Conservation (phyloP, 2,329 filamentous ascomycete species). For the Colletotrichum tofieldiae region DNA sequence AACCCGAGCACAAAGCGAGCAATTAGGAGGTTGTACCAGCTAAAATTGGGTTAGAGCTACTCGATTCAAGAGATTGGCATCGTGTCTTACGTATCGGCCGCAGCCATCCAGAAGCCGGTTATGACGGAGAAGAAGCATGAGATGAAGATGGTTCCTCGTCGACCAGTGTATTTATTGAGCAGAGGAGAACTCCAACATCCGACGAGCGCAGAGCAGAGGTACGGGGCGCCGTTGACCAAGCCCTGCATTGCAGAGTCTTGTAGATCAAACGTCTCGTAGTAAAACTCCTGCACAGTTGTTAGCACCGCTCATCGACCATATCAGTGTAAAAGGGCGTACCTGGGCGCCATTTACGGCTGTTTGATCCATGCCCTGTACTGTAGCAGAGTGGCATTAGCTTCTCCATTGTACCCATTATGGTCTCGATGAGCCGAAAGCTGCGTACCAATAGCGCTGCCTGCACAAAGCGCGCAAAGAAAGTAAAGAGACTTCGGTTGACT, state of each 20-base stretch:
- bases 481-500: slow-evolving; percentile 53
- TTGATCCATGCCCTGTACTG: slow-evolving; percentile 74
- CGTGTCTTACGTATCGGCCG: slow-evolving; percentile 67
- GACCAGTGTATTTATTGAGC: slow-evolving; percentile 74
- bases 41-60: slow-evolving; percentile 27
- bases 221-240: slow-evolving; percentile 69
- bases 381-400: background rate
- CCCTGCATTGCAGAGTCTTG: slow-evolving; percentile 64
- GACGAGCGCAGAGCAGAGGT: slow-evolving; percentile 64
- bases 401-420: too few species aligned
- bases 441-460: slow-evolving; percentile 61
- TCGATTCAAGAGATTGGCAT: slow-evolving; percentile 46
- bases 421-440: too few species aligned
- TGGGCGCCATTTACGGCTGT: slow-evolving; percentile 77
- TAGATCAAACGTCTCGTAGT: slow-evolving; percentile 52
- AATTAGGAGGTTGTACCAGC: slow-evolving; percentile 53
- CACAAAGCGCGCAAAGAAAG: slow-evolving; percentile 54
- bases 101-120: slow-evolving; percentile 69
- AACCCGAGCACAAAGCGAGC: slow-evolving; percentile 56
- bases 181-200: slow-evolving; percentile 55
- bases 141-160: slow-evolving; percentile 76
- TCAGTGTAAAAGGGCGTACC: slow-evolving; percentile 59
- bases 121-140: slow-evolving; percentile 69
- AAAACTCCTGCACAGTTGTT: slow-evolving; percentile 51
- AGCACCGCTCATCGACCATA: slow-evolving; percentile 49